These are phyloP conservation scores for Blastocystis sp. DNA, from an alignment of 352 stramenopile genomes.

Conservation along the genomic window DNA sequence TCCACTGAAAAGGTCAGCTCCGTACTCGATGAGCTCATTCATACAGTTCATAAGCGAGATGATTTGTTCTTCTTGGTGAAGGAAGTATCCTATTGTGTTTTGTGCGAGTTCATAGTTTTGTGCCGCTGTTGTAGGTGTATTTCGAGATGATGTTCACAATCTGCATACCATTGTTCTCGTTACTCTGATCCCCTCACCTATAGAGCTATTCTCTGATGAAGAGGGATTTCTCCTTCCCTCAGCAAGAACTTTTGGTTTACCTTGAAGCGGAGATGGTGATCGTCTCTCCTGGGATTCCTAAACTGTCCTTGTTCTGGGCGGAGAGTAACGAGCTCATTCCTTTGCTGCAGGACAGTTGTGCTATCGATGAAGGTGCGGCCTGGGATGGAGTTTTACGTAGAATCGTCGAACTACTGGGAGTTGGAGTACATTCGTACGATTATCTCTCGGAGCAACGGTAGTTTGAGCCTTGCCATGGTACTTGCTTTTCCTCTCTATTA, in stretches of 20 bases:
- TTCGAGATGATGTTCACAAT: not conserved
- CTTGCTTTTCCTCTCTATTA: not conserved
- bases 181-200: not conserved
- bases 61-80: not conserved
- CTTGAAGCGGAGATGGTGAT: not conserved
- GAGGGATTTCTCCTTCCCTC: not conserved
- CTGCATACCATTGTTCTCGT: not conserved
- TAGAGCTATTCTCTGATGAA: not conserved
- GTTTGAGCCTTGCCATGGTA: not conserved
- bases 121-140: not conserved
- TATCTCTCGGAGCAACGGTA: not conserved
- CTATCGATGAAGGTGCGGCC: constrained; percentile 10
- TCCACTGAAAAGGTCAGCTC: not conserved
- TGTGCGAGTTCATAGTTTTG: not conserved
- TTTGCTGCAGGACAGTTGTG: not conserved
- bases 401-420: not conserved
- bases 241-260: constrained; percentile 28
- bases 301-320: not conserved
- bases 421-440: constrained; percentile 2
- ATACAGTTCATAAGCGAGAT: not conserved
- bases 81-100: not conserved
- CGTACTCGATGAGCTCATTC: not conserved
- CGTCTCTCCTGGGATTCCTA: not conserved
- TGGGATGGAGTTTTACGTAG: not conserved
- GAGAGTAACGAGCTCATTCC: not conserved